A percentile compares a stretch with the other conserved stretches of the same genome.
phyloP scores from a whole-genome alignment of 2,329 filamentous ascomycete species.

The Aspergillus amoenus region DNA sequence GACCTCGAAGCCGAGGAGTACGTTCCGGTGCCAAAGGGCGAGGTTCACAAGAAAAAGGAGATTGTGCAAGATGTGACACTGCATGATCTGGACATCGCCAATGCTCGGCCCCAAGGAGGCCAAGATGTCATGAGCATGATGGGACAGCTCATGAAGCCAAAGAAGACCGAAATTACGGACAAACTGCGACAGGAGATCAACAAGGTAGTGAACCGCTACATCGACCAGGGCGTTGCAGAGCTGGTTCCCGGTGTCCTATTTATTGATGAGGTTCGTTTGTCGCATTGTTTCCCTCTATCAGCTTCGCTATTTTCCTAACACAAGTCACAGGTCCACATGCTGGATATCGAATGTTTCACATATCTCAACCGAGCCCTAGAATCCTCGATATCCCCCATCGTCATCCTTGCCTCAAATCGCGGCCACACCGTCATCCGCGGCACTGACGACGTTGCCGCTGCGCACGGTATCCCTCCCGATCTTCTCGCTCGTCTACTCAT shows the following conservation, averaged over 20 bases:
- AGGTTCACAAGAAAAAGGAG: slow-evolving; percentile 99
- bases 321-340: slow-evolving; percentile 84
- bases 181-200: slow-evolving; percentile 96
- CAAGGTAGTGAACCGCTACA: slow-evolving; percentile 98
- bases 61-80: slow-evolving; percentile 98
- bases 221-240: slow-evolving; percentile 96
- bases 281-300: slow-evolving; percentile 20
- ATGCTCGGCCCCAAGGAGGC: slow-evolving; percentile 89
- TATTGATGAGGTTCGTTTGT: slow-evolving; percentile 80
- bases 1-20: slow-evolving; percentile 99
- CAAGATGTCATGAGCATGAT: slow-evolving; percentile 99
- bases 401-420: slow-evolving; percentile 95
- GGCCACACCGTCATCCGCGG: slow-evolving; percentile 91
- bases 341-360: slow-evolving; percentile 98
- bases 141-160: slow-evolving; percentile 99
- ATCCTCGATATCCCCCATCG: slow-evolving; percentile 90
- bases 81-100: slow-evolving; percentile 94
- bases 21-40: slow-evolving; percentile 96
- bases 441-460: slow-evolving; percentile 73
- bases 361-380: slow-evolving; percentile 98
- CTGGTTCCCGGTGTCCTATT: slow-evolving; percentile 97
- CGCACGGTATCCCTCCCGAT: slow-evolving; percentile 92
- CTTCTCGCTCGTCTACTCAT: slow-evolving; percentile 93
- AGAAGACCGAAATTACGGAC: slow-evolving; percentile 99
- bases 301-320: slow-evolving; percentile 13